Base-by-base conservation (phyloP, 2,329 filamentous ascomycete genomes). In the Arthrobotrys sphaeroides region DNA sequence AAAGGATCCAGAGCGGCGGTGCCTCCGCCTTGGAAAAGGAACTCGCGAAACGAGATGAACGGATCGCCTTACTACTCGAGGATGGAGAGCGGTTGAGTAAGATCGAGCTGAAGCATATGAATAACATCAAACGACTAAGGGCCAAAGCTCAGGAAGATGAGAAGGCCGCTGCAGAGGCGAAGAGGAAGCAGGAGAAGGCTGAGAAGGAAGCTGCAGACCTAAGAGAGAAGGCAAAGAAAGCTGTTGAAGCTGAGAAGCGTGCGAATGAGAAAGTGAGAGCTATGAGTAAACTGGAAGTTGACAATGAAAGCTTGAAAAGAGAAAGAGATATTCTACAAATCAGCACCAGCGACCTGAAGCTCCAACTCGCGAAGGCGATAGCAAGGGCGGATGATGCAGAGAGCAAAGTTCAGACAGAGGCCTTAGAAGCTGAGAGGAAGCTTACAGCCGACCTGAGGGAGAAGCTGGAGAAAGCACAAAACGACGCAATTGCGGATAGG, bases 51-150 rank as follows among this genome's bases (percentile, higher is more conserved):
- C 96, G 93, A 81, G 94, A 98, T 79, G 90, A 94, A 79, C 92
- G 92, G 81, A 96, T 98, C 79, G 92, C 94, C 1, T 84, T 94
- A 51, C 84, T 99, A 10, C 91, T 99, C 86, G 90, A 96, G 79
- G 95, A 99, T 84, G 95, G 96, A 0, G 91, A 95, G 79, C 93
- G 91, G 78, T 86, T 98, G 6, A 94, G 93, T 0, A 91, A 90
- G 79, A 91, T 88, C 0, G 95, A 99, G 81, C 88, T 97, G 82
- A 93, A 93, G 80, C 90, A 96, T 77, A 86, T 94, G 75, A 88
- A 88, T 4, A 90, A 90, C 2, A 91, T 98, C 79, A 96, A 95
- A 82, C 94, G 92, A 80, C 83, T 98, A 72, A 88, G 90, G 45
- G 84, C 85, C 20, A 90, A 91, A 80, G 82, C 91, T 12, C 84